These are phyloP conservation scores for Rhodotorula sp. DNA, from an alignment of 1,284 basidiomycete genomes.

Conservation along the genomic window DNA sequence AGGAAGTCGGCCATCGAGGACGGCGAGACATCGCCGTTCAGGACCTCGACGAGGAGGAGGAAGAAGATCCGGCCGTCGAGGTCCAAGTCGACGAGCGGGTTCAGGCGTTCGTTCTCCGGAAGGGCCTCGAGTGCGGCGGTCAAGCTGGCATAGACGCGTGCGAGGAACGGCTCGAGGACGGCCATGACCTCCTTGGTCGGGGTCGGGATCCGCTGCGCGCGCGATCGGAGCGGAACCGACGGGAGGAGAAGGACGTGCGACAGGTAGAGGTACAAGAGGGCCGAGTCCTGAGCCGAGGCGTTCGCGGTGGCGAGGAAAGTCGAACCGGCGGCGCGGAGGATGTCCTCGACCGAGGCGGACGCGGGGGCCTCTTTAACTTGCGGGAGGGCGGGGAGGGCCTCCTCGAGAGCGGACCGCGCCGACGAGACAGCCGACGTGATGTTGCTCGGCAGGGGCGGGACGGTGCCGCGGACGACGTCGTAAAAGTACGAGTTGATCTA, in stretches of 20 bases:
- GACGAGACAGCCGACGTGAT: slow-evolving; percentile 17
- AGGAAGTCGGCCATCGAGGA: slow-evolving; percentile 27
- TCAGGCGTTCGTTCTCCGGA: slow-evolving; percentile 11
- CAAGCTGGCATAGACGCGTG: slow-evolving; percentile 25
- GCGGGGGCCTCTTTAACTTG: slow-evolving; percentile 9
- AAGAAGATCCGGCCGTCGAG: slow-evolving; percentile 59
- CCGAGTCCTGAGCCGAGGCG: slow-evolving; percentile 20
- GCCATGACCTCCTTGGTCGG: slow-evolving; percentile 23
- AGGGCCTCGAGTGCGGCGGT: slow-evolving; percentile 28
- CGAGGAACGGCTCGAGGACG: slow-evolving; percentile 35
- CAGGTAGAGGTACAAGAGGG: slow-evolving; percentile 35
- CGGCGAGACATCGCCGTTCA: slow-evolving; percentile 33
- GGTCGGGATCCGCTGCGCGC: slow-evolving; percentile 34
- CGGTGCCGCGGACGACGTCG: slow-evolving; percentile 32
- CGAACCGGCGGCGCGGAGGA: slow-evolving; percentile 22
- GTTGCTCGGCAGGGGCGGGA: slow-evolving; percentile 17
- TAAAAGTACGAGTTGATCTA: slow-evolving; percentile 38
- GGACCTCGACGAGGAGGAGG: slow-evolving; percentile 51
- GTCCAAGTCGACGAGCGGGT: slow-evolving; percentile 42
- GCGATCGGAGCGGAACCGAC: slow-evolving; percentile 29
- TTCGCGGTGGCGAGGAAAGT: slow-evolving; percentile 18
- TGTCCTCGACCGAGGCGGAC: slow-evolving; percentile 17
- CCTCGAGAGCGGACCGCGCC: slow-evolving; percentile 20
- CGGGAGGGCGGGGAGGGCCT: slow-evolving; percentile 16
- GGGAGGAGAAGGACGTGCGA: slow-evolving; percentile 34